Evolutionary conservation across 176 grass and related monocot genomes (phyloP).

Genomic region (Cymbopogon citratus): DNA sequence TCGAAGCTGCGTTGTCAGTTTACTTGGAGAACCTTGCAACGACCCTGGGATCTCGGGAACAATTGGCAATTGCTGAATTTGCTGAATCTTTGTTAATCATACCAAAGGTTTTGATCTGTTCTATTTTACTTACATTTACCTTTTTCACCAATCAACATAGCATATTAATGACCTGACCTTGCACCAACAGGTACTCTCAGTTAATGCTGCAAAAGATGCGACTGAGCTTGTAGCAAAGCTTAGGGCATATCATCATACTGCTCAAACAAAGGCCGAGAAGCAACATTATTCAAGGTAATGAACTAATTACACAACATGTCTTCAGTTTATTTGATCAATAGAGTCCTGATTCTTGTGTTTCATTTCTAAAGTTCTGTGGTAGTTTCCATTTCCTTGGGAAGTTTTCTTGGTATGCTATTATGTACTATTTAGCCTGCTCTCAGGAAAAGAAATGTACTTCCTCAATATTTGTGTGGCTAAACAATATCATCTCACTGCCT

Average conservation of each 20-base stretch:
- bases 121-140: background rate
- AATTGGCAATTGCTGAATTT: constrained; percentile 77
- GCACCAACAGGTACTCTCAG: constrained; percentile 62
- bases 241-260: constrained; percentile 80
- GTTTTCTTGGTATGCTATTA: no score
- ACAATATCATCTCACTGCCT: no score
- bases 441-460: background rate
- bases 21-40: constrained; percentile 89
- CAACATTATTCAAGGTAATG: constrained; percentile 81
- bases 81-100: constrained; percentile 83
- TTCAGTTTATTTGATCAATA: background rate
- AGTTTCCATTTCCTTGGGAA: background rate
- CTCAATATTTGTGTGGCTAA: no score
- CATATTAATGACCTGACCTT: constrained; percentile 17
- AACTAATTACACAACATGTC: background rate
- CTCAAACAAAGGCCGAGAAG: constrained; percentile 88
- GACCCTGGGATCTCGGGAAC: constrained; percentile 84
- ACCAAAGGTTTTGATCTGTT: constrained; percentile 57
- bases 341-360: background rate
- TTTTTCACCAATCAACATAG: background rate
- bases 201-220: constrained; percentile 88
- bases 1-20: constrained; percentile 79
- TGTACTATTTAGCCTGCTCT: background rate
- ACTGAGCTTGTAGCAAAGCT: constrained; percentile 90
- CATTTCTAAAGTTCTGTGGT: background rate